These are phyloP conservation scores for Cichorium intybus DNA, from an alignment of 140 eudicot genomes.

Conservation along the genomic window DNA sequence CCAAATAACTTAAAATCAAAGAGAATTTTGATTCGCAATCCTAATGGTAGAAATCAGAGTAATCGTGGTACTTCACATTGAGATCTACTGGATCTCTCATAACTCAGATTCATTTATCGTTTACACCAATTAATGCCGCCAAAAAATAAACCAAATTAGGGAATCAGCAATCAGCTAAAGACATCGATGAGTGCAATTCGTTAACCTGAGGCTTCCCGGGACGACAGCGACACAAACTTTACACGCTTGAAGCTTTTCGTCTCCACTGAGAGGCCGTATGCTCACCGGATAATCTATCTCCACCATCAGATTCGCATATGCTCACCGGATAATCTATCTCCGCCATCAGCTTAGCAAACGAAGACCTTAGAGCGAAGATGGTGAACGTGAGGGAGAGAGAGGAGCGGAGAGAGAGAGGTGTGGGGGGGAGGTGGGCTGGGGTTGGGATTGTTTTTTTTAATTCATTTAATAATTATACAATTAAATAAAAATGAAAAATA, in stretches of 20 bases:
- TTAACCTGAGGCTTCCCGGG: conserved; percentile 87
- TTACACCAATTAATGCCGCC: neutral
- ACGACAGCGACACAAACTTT: conserved; percentile 80
- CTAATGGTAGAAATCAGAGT: neutral
- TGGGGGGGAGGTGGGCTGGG: no score
- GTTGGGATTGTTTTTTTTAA: no score
- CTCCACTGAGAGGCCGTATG: conserved; percentile 82
- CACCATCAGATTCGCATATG: no score
- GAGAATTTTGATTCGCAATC: neutral
- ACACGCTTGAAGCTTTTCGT: conserved; percentile 88
- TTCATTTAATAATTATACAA: no score
- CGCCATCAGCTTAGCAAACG: no score
- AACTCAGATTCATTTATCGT: conserved; percentile 7
- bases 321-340: no score
- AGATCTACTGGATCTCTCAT: conserved; percentile 37
- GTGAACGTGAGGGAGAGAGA: no score
- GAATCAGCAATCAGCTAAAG: neutral
- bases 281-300: no score
- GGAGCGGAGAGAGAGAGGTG: no score
- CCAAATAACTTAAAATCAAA: neutral
- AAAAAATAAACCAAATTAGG: conserved; percentile 9
- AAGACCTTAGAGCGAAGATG: no score
- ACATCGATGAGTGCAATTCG: neutral
- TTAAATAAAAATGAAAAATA: no score
- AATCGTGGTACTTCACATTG: conserved; percentile 7